Evolutionary conservation across 2,329 filamentous ascomycete genomes (phyloP).

Genomic region (Exophiala sp.): DNA sequence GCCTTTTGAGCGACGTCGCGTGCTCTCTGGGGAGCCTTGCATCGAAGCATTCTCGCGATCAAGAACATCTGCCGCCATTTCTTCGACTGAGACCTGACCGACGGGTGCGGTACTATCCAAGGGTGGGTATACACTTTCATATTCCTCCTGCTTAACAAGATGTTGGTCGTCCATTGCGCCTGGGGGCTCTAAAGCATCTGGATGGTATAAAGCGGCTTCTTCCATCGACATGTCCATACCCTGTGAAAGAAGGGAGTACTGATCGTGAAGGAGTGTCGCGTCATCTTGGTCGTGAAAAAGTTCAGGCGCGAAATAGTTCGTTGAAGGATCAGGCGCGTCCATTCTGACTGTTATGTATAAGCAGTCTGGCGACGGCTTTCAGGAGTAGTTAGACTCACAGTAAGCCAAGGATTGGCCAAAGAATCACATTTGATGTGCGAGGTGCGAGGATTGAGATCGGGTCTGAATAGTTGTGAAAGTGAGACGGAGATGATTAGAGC

Average conservation of each 20-base stretch:
- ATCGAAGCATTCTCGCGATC: slow-evolving; percentile 2
- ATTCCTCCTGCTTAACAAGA: slow-evolving; percentile 17
- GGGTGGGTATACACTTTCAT: slow-evolving; percentile 17
- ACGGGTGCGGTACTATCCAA: slow-evolving; percentile 8
- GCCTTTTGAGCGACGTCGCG: slow-evolving; percentile 18
- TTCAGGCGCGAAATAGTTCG: slow-evolving; percentile 25
- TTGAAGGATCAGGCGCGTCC: slow-evolving; percentile 13
- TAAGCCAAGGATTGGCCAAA: background rate
- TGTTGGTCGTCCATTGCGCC: slow-evolving; percentile 9
- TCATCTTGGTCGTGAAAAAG: slow-evolving; percentile 23
- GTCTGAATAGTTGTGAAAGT: background rate
- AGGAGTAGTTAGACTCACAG: background rate
- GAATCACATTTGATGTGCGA: background rate
- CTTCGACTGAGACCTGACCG: slow-evolving; percentile 6
- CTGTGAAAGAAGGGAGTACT: slow-evolving; percentile 12
- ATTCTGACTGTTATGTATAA: slow-evolving; percentile 10
- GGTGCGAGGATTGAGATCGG: background rate
- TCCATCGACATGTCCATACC: slow-evolving; percentile 19
- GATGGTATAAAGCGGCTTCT: slow-evolving; percentile 11
- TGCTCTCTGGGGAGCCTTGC: slow-evolving; percentile 5
- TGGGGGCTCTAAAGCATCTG: background rate
- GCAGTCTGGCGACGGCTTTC: background rate
- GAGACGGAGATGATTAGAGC: background rate
- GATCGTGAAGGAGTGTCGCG: slow-evolving; percentile 16
- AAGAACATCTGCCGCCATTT: slow-evolving; percentile 11